Evolutionary conservation across 2,329 filamentous ascomycete species (phyloP).

Genomic region (Exophiala calicioides): DNA sequence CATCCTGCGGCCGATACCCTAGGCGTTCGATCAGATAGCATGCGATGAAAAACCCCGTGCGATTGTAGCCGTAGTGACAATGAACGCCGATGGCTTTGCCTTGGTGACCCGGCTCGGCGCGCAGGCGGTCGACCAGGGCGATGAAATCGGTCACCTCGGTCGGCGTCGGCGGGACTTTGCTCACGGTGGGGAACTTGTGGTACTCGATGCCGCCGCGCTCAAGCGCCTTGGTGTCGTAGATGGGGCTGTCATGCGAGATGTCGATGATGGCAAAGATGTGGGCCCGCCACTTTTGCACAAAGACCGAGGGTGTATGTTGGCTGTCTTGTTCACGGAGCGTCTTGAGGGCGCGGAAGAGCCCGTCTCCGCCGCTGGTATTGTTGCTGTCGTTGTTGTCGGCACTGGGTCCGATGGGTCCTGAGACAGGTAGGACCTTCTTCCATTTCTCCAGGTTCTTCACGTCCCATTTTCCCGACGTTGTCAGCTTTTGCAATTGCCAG

Average conservation of each 20-base stretch:
- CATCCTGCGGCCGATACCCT: constrained; percentile 70
- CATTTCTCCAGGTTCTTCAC: constrained; percentile 95
- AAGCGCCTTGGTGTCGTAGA: constrained; percentile 76
- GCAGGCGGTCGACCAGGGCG: constrained; percentile 60
- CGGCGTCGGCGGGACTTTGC: constrained; percentile 76
- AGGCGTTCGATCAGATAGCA: constrained; percentile 86
- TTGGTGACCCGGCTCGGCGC: constrained; percentile 48
- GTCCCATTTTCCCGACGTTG: constrained; percentile 92
- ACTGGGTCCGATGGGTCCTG: constrained; percentile 69
- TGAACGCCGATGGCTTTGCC: constrained; percentile 72
- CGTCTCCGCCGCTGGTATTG: too few species aligned
- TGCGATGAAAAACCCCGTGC: constrained; percentile 87
- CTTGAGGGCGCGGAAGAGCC: constrained; percentile 85
- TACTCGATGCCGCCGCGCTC: constrained; percentile 69
- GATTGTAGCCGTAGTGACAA: constrained; percentile 95
- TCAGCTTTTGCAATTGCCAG: constrained; percentile 89
- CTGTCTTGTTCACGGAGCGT: constrained; percentile 89
- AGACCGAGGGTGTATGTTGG: constrained; percentile 71
- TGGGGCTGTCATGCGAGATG: constrained; percentile 85
- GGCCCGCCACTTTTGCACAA: constrained; percentile 67
- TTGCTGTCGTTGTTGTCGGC: too few species aligned
- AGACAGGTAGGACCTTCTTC: constrained; percentile 77
- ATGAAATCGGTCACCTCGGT: constrained; percentile 64
- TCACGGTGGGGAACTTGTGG: constrained; percentile 88
- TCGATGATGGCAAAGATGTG: constrained; percentile 78